Evolutionary conservation across 768 basidiomycete species (phyloP).

Genomic region (Harrya chromipes): DNA sequence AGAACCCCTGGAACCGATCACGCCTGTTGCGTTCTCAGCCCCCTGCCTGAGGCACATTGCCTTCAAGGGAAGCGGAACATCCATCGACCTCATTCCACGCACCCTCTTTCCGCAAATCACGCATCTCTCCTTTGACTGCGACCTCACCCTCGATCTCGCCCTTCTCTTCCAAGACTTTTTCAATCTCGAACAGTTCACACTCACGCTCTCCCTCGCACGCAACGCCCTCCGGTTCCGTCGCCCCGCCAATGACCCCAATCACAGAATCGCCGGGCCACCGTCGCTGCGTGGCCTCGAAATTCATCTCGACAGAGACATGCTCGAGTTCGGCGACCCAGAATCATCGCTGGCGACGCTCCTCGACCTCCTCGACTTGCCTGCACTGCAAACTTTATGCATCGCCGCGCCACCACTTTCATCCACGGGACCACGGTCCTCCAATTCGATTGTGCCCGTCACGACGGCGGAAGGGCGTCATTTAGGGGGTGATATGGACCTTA

Average conservation of each 20-base stretch:
- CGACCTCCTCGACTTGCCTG: constrained; percentile 20
- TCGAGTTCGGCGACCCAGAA: constrained; percentile 20
- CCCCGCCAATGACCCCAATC: background rate
- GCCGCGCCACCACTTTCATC: background rate
- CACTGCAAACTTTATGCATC: constrained; percentile 15
- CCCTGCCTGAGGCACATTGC: constrained; percentile 17
- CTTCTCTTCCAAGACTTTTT: constrained; percentile 18
- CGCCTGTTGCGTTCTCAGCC: constrained; percentile 4
- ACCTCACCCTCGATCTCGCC: constrained; percentile 17
- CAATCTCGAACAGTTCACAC: constrained; percentile 13
- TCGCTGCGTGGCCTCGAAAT: constrained; percentile 16
- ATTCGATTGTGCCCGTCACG: background rate
- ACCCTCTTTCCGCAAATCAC: constrained; percentile 18
- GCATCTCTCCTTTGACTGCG: constrained; percentile 21
- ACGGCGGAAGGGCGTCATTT: background rate
- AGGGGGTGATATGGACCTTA: no score
- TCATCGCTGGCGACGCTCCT: constrained; percentile 15
- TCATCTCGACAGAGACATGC: constrained; percentile 19
- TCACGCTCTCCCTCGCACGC: constrained; percentile 12
- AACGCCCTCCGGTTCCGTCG: constrained; percentile 9
- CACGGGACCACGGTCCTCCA: no score
- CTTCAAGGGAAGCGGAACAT: constrained; percentile 11
- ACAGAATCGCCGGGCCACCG: background rate
- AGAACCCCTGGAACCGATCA: background rate
- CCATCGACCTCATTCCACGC: constrained; percentile 16